Conservation (phyloP, 2,329 filamentous ascomycete genomes). For the Diaporthe longicolla region DNA sequence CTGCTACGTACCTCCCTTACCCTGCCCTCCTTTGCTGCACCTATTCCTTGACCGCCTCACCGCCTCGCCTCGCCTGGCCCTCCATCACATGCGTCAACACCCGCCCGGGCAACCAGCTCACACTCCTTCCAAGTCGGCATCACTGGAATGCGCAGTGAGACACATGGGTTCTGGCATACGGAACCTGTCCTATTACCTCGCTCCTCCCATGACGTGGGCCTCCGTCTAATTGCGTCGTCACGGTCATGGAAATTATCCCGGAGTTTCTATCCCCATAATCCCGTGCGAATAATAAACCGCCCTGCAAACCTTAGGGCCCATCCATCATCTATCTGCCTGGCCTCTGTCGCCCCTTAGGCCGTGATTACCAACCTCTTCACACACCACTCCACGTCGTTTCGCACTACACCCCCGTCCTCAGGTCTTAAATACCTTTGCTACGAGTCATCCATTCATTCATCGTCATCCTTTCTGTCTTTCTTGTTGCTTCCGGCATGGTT, state of each 20-base stretch:
- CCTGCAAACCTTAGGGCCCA: slow-evolving; percentile 29
- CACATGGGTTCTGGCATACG: slow-evolving; percentile 38
- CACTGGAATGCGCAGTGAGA: slow-evolving; percentile 42
- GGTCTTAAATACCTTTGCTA: slow-evolving; percentile 7
- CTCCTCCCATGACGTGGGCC: slow-evolving; percentile 16
- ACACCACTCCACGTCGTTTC: not conserved
- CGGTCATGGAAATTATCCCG: slow-evolving; percentile 28
- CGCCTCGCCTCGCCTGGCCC: slow-evolving; percentile 40
- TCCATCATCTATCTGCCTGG: slow-evolving; percentile 29
- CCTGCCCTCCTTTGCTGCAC: slow-evolving; percentile 18
- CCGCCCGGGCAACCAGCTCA: slow-evolving; percentile 28
- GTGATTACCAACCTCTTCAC: slow-evolving; percentile 22
- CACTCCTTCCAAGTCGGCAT: slow-evolving; percentile 29
- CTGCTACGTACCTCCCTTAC: slow-evolving; percentile 2
- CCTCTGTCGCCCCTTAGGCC: slow-evolving; percentile 13
- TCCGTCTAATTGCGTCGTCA: slow-evolving; percentile 11
- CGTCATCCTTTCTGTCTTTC: not conserved
- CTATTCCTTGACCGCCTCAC: slow-evolving; percentile 42
- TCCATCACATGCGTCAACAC: slow-evolving; percentile 39
- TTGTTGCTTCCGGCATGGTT: slow-evolving; percentile 24
- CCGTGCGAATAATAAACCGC: slow-evolving; percentile 33
- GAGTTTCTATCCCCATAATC: slow-evolving; percentile 18
- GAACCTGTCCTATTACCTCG: slow-evolving; percentile 30
- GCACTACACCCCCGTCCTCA: slow-evolving; percentile 13
- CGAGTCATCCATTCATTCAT: slow-evolving; percentile 4